phyloP scores from a whole-genome alignment of 1,139 yeast genomes.

The Blastobotrys buckinghamii region DNA sequence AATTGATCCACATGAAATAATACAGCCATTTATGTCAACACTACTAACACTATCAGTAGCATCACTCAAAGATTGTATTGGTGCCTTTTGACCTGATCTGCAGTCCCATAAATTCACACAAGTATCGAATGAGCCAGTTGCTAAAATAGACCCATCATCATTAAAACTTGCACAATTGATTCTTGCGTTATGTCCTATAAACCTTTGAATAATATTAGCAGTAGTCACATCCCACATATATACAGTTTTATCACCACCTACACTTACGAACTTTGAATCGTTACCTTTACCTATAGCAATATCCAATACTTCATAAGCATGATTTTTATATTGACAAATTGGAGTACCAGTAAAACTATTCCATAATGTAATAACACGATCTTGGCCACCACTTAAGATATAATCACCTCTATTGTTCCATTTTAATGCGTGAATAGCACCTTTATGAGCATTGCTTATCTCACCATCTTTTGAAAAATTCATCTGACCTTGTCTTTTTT shows the following conservation, averaged over 20 bases:
- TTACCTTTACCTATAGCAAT: slow-evolving; percentile 27
- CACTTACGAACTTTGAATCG: slow-evolving; percentile 31
- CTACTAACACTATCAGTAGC: slow-evolving; percentile 34
- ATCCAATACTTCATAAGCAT: slow-evolving; percentile 33
- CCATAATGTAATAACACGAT: slow-evolving; percentile 29
- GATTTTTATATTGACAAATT: slow-evolving; percentile 26
- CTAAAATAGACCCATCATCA: slow-evolving; percentile 28
- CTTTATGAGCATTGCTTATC: slow-evolving; percentile 21
- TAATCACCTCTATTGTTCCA: slow-evolving; percentile 31
- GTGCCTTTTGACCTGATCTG: slow-evolving; percentile 22
- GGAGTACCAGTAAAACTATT: slow-evolving; percentile 25
- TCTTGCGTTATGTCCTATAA: slow-evolving; percentile 31
- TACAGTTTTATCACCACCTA: slow-evolving; percentile 36
- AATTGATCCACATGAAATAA: slow-evolving; percentile 33
- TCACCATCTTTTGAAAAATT: background rate
- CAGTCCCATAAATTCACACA: slow-evolving; percentile 36
- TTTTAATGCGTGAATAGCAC: slow-evolving; percentile 29
- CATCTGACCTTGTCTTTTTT: too few species aligned
- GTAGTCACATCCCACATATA: slow-evolving; percentile 34
- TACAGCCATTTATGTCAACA: slow-evolving; percentile 23
- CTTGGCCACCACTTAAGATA: slow-evolving; percentile 34
- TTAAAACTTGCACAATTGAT: slow-evolving; percentile 31
- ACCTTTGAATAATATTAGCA: slow-evolving; percentile 26
- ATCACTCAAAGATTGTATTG: slow-evolving; percentile 33
- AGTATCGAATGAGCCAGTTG: slow-evolving; percentile 33